phyloP scores from a whole-genome alignment of 148 eudicot species.

The Vaccinium vitisidaea region DNA sequence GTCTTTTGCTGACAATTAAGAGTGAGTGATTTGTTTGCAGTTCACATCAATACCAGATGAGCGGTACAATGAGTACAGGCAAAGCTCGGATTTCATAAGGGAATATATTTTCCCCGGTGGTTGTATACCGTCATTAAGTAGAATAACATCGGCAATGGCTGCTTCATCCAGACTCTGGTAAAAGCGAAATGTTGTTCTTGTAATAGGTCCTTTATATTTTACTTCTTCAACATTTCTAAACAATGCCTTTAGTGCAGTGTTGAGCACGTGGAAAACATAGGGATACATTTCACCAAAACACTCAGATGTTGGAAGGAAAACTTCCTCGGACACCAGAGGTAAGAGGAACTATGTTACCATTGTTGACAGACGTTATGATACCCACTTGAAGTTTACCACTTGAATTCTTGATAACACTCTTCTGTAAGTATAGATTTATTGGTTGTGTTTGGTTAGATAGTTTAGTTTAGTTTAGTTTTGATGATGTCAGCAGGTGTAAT shows the following conservation, averaged over 20 bases:
- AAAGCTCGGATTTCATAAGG: conserved; percentile 66
- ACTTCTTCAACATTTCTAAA: background rate
- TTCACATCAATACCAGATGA: conserved; percentile 74
- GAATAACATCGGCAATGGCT: conserved; percentile 77
- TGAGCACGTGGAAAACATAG: conserved; percentile 76
- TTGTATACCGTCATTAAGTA: conserved; percentile 66
- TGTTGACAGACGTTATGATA: background rate
- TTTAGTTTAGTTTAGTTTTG: no score
- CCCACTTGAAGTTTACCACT: background rate
- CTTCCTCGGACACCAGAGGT: conserved; percentile 58
- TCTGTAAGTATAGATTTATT: background rate
- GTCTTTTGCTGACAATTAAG: background rate
- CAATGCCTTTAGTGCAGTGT: conserved; percentile 39
- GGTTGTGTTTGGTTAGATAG: no score
- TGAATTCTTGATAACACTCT: background rate
- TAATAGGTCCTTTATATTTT: conserved; percentile 2
- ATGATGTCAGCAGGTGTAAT: no score
- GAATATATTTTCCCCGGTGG: conserved; percentile 90
- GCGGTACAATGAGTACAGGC: conserved; percentile 67
- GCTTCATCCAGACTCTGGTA: conserved; percentile 75
- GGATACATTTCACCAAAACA: conserved; percentile 67
- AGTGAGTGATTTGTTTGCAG: conserved; percentile 29
- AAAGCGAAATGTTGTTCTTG: conserved; percentile 1
- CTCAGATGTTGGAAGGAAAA: conserved; percentile 63
- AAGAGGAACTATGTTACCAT: conserved; percentile 2